Conservation (phyloP, 495 filamentous ascomycete genomes). For the Daldinia decipiens region DNA sequence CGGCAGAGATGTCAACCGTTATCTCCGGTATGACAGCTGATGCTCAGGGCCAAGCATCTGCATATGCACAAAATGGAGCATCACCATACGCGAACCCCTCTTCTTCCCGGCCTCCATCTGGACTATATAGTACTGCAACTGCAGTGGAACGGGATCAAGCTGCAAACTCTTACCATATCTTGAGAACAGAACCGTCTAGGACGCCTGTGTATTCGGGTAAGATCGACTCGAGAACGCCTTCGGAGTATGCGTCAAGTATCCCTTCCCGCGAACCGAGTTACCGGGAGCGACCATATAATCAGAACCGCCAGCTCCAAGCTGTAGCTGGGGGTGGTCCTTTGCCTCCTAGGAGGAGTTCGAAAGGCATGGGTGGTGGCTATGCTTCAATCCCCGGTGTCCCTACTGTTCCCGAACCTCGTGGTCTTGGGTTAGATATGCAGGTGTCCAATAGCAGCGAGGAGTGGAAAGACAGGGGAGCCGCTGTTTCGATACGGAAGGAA, state of each 20-base stretch:
- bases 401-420: constrained; percentile 51
- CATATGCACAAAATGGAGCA: constrained; percentile 43
- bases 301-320: constrained; percentile 57
- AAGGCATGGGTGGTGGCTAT: constrained; percentile 64
- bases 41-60: constrained; percentile 30
- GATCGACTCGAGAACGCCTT: constrained; percentile 70
- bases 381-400: constrained; percentile 54
- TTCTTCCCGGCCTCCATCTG: constrained; percentile 64
- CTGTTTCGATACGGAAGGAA: constrained; percentile 80
- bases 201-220: constrained; percentile 68
- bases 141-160: constrained; percentile 50
- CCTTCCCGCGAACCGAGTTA: constrained; percentile 76
- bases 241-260: constrained; percentile 69
- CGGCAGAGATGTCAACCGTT: constrained; percentile 46
- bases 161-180: constrained; percentile 59
- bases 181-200: constrained; percentile 72
- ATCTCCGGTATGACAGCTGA: constrained; percentile 22
- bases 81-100: constrained; percentile 45
- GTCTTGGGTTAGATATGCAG: constrained; percentile 72
- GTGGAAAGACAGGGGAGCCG: constrained; percentile 94
- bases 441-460: constrained; percentile 81
- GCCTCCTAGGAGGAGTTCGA: constrained; percentile 75
- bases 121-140: constrained; percentile 59
- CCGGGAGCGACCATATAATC: constrained; percentile 72
- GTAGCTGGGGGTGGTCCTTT: constrained; percentile 67